Conservation (phyloP, 352 stramenopile species). For the Phytopythium boreale region DNA sequence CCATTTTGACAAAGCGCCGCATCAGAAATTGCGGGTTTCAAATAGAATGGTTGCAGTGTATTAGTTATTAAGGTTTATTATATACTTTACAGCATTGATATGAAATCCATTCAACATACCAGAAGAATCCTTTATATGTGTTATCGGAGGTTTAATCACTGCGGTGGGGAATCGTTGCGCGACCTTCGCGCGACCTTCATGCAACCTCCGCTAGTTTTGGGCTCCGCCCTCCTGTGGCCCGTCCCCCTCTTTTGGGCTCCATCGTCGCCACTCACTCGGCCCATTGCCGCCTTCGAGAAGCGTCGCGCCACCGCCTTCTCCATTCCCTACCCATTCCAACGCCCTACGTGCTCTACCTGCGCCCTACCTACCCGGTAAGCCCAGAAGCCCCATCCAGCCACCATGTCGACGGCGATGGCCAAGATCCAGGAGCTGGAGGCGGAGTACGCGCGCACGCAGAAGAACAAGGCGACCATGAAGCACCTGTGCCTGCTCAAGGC, state of each 20-base stretch:
- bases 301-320: background rate
- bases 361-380: background rate
- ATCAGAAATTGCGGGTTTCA: too few species aligned
- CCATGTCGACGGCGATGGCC: constrained; percentile 62
- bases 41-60: too few species aligned
- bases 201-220: background rate
- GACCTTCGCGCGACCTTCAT: constrained; percentile 2
- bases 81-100: too few species aligned
- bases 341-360: background rate
- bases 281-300: background rate
- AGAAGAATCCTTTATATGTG: too few species aligned
- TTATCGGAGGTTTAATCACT: background rate
- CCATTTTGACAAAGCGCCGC: background rate
- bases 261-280: constrained; percentile 8
- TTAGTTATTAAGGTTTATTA: too few species aligned
- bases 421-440: constrained; percentile 83
- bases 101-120: too few species aligned
- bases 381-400: constrained; percentile 4
- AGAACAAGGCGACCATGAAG: constrained; percentile 99
- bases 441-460: constrained; percentile 98
- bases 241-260: constrained; percentile 11
- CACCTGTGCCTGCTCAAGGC: constrained; percentile 98
- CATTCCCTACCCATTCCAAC: background rate
- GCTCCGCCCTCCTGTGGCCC: background rate
- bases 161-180: background rate